Conservation (phyloP, 805 yeast genomes). For the Candida mattraensis region DNA sequence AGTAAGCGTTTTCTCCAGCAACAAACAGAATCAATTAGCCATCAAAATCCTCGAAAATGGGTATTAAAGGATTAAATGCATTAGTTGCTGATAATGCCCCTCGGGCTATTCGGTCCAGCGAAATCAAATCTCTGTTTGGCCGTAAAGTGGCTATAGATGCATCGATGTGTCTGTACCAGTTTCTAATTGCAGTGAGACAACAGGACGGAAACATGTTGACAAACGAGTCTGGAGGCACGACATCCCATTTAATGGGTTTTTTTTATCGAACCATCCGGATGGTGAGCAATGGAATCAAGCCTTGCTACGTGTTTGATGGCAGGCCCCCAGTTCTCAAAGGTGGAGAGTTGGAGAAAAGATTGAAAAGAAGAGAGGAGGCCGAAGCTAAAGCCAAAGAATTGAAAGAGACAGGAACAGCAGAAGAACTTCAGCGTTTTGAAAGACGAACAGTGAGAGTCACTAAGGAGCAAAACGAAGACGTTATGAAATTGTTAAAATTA, state of each 20-base stretch:
- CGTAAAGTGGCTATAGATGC: conserved; percentile 97
- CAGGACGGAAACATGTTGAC: conserved; percentile 94
- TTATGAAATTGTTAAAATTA: conserved; percentile 69
- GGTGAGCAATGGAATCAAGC: conserved; percentile 92
- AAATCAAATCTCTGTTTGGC: conserved; percentile 85
- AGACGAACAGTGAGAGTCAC: conserved; percentile 89
- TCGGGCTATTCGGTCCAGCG: conserved; percentile 68
- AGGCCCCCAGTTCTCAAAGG: conserved; percentile 94
- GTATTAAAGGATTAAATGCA: conserved; percentile 72
- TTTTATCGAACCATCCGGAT: conserved; percentile 89
- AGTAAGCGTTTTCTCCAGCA: too few relatives aligned
- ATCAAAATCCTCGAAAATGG: conserved; percentile 32
- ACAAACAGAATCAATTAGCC: too few relatives aligned
- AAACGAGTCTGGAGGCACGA: conserved; percentile 87
- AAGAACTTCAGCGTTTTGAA: conserved; percentile 73
- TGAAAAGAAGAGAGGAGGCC: conserved; percentile 80
- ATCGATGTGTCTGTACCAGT: conserved; percentile 95
- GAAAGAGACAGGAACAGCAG: conserved; percentile 77
- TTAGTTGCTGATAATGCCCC: conserved; percentile 91
- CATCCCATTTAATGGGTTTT: conserved; percentile 93
- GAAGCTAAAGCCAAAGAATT: conserved; percentile 69
- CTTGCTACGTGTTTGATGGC: conserved; percentile 96
- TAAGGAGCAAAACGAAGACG: conserved; percentile 90
- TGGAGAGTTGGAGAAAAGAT: conserved; percentile 87
- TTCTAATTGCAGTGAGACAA: conserved; percentile 93